Conservation (phyloP, 805 yeast species). For the Isabelozyma rhagii region DNA sequence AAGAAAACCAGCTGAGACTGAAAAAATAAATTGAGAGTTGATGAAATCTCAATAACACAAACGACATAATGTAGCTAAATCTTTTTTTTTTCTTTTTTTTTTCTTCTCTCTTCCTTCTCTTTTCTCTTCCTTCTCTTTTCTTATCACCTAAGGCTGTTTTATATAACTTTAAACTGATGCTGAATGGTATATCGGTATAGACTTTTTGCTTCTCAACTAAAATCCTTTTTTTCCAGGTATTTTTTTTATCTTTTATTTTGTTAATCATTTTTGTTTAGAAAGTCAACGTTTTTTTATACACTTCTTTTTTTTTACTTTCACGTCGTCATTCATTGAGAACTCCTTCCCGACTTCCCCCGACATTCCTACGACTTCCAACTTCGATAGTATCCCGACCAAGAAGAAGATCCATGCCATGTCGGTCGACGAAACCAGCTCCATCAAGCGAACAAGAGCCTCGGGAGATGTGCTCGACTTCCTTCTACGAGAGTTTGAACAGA, state of each 20-base stretch:
- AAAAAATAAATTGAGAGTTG: background rate
- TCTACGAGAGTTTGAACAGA: constrained; percentile 63
- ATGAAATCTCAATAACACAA: background rate
- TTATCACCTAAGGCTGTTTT: background rate
- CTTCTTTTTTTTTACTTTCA: too few relatives aligned
- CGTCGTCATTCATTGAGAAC: too few relatives aligned
- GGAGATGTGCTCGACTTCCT: constrained; percentile 74
- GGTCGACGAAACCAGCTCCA: constrained; percentile 16
- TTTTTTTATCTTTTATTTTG: background rate
- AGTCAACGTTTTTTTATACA: too few relatives aligned
- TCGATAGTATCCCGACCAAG: too few relatives aligned
- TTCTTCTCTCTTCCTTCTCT: background rate
- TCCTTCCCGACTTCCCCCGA: too few relatives aligned
- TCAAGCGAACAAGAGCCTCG: constrained; percentile 67
- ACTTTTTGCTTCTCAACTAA: background rate
- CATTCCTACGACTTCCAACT: too few relatives aligned
- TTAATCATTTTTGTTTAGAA: too few relatives aligned
- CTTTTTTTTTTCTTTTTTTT: too few relatives aligned
- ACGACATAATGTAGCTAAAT: background rate
- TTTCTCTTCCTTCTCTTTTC: background rate
- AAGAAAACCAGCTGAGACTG: background rate
- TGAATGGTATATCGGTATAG: background rate
- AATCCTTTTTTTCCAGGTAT: background rate
- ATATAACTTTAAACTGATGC: background rate
- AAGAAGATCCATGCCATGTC: constrained; percentile 11